These are phyloP conservation scores for Alternaria brassicicola DNA, from an alignment of 2,329 filamentous ascomycete species.

Conservation along the genomic window DNA sequence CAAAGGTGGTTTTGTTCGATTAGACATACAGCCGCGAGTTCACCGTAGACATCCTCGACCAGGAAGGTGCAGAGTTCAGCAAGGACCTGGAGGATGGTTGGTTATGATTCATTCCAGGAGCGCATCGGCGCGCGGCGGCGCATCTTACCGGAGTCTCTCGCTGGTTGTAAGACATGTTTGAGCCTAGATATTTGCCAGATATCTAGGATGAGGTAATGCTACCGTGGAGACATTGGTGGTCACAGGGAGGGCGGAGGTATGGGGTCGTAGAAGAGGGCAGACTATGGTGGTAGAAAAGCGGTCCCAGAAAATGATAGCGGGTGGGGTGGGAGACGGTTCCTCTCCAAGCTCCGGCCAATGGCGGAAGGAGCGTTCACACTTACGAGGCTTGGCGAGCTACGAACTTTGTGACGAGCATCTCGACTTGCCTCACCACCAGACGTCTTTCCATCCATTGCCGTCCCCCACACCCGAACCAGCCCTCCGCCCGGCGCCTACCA, in stretches of 20 bases:
- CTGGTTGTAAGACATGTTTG: constrained; percentile 44
- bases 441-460: constrained; percentile 54
- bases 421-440: constrained; percentile 20
- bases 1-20: not conserved
- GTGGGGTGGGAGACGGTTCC: constrained; percentile 16
- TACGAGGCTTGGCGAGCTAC: constrained; percentile 16
- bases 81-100: constrained; percentile 67
- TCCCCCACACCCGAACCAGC: constrained; percentile 56
- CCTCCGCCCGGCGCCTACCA: constrained; percentile 43
- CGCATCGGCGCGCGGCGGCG: constrained; percentile 7
- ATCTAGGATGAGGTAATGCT: constrained; percentile 36
- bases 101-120: constrained; percentile 36
- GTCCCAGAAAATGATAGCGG: constrained; percentile 9
- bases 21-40: constrained; percentile 78
- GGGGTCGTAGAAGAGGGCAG: not conserved
- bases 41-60: constrained; percentile 87
- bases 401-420: constrained; percentile 19
- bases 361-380: constrained; percentile 8
- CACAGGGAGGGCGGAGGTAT: not conserved
- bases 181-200: constrained; percentile 46
- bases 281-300: not conserved
- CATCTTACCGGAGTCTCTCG: constrained; percentile 46
- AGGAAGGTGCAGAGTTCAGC: constrained; percentile 90
- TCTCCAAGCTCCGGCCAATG: constrained; percentile 14
- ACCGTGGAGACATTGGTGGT: constrained; percentile 43